Evolutionary conservation across 1,284 basidiomycete species (phyloP), one percentile per base, ranked within the genome.

Genomic region (Coniferiporia weirii): DNA sequence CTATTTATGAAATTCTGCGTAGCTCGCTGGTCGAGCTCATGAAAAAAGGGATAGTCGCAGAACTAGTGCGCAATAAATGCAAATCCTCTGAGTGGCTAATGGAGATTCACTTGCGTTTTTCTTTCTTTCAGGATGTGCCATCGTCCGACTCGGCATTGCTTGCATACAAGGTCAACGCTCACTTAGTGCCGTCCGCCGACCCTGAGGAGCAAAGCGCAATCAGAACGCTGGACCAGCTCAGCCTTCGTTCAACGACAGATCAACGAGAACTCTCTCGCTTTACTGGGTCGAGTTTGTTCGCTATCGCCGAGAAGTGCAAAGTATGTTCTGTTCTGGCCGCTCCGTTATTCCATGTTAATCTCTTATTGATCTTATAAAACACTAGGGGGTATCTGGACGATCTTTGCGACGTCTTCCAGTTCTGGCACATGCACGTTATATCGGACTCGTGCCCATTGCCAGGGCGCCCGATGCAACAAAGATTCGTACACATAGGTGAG

Each of bases 1-100:
- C 95, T 0, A 83, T 98, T 54, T 98, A 98, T 72, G 92, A 93
- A 73, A 98, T 99, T 63, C 75, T 99, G n/a, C 79, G 85, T 8
- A 86, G 85, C 3, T 96, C 91, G 68, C 74, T 98, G 12, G 71
- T 76, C 13, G 96, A 98, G 70, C 83, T 99, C 55, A 80, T 93
- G 65, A 71, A 74, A 22, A 87, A 84, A 58, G 83, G 87, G 0
- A 84, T 99, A 46, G 79, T 98, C 40, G 72, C 76, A 43, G 68
- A 76, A 20, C 68, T 80, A 15, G 89, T 87, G 38, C 8, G 38
- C 38, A 68, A 64, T 80, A 74, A 43, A 8, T 22, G 55, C 35
- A 43, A 57, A 27, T 35, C n/a, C 20, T 19, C 59, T n/a, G 35
- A n/a, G 44, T 50, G 40, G 40, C 38, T 44, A 45, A 54, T 34